Conservation (phyloP, 192 early-diverging fungal genomes). For the Cladochytrium replicatum region DNA sequence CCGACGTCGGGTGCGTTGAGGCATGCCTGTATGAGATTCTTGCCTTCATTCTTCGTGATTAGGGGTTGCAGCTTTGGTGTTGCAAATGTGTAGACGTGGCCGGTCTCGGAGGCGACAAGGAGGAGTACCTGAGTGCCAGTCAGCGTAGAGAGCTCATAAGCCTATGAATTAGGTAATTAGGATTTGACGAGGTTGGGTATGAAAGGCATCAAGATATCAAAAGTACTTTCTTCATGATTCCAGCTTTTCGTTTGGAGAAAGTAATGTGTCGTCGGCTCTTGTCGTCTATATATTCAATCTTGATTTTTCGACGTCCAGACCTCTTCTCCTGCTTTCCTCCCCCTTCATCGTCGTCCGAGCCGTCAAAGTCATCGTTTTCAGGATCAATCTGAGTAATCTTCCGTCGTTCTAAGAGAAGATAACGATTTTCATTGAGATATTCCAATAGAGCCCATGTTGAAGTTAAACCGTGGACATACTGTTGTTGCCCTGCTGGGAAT, state of each 20-base stretch:
- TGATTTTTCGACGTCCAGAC: conserved; percentile 83
- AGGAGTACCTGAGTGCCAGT: conserved; percentile 92
- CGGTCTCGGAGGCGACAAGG: conserved; percentile 88
- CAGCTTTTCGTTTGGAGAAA: conserved; percentile 89
- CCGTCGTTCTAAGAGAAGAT: too few species aligned
- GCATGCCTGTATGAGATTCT: conserved; percentile 86
- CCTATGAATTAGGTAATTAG: conserved; percentile 30
- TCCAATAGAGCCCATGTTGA: too few species aligned
- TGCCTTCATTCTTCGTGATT: conserved; percentile 83
- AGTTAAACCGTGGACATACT: too few species aligned
- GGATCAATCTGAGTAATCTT: too few species aligned
- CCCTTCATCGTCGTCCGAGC: conserved; percentile 58
- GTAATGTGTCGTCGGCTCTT: conserved; percentile 89
- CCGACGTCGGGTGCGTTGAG: conserved; percentile 72
- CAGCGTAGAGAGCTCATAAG: conserved; percentile 83
- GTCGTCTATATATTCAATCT: conserved; percentile 92
- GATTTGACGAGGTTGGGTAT: conserved; percentile 8
- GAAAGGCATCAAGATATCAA: not conserved
- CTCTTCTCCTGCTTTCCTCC: conserved; percentile 58
- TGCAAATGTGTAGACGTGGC: conserved; percentile 90
- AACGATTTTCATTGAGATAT: too few species aligned
- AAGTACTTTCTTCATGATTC: conserved; percentile 92
- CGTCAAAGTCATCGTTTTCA: too few species aligned
- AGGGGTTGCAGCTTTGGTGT: conserved; percentile 88
- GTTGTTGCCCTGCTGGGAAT: too few species aligned